These are phyloP conservation scores for Heterobasidion irregulare DNA, from an alignment of 1,284 basidiomycete species.

Conservation along the genomic window DNA sequence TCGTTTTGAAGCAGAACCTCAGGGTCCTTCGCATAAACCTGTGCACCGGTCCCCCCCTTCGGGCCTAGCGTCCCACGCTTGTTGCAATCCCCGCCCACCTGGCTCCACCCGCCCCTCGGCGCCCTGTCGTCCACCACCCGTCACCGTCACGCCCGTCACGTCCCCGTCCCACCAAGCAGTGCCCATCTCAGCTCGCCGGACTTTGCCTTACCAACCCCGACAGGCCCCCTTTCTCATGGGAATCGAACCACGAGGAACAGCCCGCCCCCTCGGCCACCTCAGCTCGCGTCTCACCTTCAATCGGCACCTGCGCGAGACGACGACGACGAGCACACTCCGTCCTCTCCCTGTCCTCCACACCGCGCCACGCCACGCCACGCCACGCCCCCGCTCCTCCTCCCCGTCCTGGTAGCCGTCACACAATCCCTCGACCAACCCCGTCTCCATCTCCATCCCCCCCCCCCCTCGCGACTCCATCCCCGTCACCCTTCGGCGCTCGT, in stretches of 20 bases:
- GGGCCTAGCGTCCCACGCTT: slow-evolving; percentile 7
- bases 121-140: background rate
- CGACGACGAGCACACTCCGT: no score
- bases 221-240: slow-evolving; percentile 12
- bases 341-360: background rate
- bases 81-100: background rate
- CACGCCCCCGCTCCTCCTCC: no score
- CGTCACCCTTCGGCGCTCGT: no score
- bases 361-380: no score
- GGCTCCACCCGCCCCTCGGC: background rate
- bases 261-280: slow-evolving; percentile 1
- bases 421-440: no score
- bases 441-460: no score
- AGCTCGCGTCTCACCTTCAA: slow-evolving; percentile 5
- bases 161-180: slow-evolving; percentile 1
- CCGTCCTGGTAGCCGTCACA: background rate
- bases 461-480: no score
- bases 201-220: slow-evolving; percentile 4
- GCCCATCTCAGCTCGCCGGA: slow-evolving; percentile 7
- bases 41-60: slow-evolving; percentile 9
- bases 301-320: background rate
- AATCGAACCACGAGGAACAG: slow-evolving; percentile 11
- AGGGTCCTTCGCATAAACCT: slow-evolving; percentile 13
- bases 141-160: background rate
- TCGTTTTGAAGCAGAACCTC: slow-evolving; percentile 13